Base-by-base conservation (phyloP, 169 alveolate genomes). In the Eimeria falciformis region DNA sequence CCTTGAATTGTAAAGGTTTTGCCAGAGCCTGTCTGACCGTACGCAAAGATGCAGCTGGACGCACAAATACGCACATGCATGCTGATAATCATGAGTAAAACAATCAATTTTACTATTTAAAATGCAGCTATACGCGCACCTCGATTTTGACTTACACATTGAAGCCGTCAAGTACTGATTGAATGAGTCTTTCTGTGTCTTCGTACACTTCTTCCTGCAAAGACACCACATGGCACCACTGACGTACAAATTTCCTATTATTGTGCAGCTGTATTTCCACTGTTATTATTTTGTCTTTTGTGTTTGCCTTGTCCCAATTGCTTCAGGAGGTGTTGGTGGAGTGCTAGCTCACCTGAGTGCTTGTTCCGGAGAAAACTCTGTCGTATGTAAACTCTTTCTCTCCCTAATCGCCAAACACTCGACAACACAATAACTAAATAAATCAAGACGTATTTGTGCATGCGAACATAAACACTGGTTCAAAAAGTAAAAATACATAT, bases 1-100 rank as follows among this genome's bases (percentile, higher is more conserved):
- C 98, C 99, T 87, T 96, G 94, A 96, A 97, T 97, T 33, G 99
- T 97, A 85, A 90, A 96, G n/a, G 99, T 97, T 87, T 97, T 97
- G 1, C 99, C 99, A 56, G 97, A 94, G 0, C 98, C 99, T 46
- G 99, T 97, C 93, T 97, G 97, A 0, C 99, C 99, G 94, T 97
- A 97, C 23, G 98, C 98, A 95, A 97, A 97, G 40, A 97, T 71
- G 65, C 94, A 75, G 46, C 94, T 91, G 89, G 47, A 53, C 17
- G 62, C 62, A 53, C 17, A 17, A 9, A 53, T 53, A 17, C 62
- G 17, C 9, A 17, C 62, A 53, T 53, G 62, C 62, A 53, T 53
- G 62, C 62, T 12, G 9, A 17, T 17, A 53, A 12, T 9, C 62
- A 53, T 53, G 62, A 9, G 17, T 53, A 17, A 9, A 53, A 12